These are phyloP conservation scores for Aspergillus niger DNA, from an alignment of 2,329 filamentous ascomycete species.

Conservation along the genomic window DNA sequence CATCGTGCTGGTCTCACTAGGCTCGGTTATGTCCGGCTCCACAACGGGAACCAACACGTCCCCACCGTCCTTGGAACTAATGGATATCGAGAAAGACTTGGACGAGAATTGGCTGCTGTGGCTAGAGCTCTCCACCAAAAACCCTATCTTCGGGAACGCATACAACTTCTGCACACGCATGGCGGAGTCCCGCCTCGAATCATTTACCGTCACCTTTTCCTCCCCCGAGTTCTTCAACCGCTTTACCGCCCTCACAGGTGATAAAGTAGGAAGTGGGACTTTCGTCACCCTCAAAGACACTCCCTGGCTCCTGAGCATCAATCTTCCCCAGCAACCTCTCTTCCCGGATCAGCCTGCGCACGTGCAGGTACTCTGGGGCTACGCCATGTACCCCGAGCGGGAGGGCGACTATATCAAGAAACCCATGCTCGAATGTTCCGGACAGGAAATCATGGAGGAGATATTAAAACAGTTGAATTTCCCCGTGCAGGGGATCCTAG, in stretches of 20 bases:
- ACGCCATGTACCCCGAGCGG: slow-evolving; percentile 40
- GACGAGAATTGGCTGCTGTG: slow-evolving; percentile 48
- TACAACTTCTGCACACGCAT: slow-evolving; percentile 45
- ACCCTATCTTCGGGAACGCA: slow-evolving; percentile 41
- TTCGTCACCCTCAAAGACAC: slow-evolving; percentile 44
- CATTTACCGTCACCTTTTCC: slow-evolving; percentile 46
- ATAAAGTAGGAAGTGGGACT: slow-evolving; percentile 36
- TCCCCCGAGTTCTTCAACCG: slow-evolving; percentile 33
- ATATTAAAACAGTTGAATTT: slow-evolving; percentile 42
- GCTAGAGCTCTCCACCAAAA: slow-evolving; percentile 41
- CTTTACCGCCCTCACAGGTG: slow-evolving; percentile 31
- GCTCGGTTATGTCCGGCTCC: slow-evolving; percentile 43
- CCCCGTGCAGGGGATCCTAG: slow-evolving; percentile 30
- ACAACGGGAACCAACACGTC: slow-evolving; percentile 37
- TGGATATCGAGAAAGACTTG: slow-evolving; percentile 30
- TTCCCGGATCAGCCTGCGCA: slow-evolving; percentile 40
- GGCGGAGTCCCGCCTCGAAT: slow-evolving; percentile 42
- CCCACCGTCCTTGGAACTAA: slow-evolving; percentile 26
- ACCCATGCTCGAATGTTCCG: slow-evolving; percentile 45
- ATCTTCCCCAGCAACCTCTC: slow-evolving; percentile 46
- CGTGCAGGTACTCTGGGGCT: slow-evolving; percentile 45
- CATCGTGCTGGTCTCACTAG: slow-evolving; percentile 44
- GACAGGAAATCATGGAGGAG: slow-evolving; percentile 44
- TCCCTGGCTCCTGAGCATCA: slow-evolving; percentile 45
- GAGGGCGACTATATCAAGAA: slow-evolving; percentile 43